Base-by-base conservation (phyloP, 23 red algal species). In the Porphyridium purpureum region DNA sequence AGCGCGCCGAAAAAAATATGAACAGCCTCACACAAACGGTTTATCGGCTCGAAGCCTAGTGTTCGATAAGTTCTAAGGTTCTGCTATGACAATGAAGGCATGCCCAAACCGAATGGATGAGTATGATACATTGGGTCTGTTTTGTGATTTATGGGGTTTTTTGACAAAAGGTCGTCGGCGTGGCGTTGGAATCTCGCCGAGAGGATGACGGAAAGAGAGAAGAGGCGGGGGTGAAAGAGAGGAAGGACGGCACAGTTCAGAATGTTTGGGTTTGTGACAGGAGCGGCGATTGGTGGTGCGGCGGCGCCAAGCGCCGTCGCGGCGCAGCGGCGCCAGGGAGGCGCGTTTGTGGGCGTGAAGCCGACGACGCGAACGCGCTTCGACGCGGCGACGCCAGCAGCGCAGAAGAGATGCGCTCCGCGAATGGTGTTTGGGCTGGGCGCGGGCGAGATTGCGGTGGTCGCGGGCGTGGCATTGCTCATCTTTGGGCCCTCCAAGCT, bases 401-500 rank as follows among this genome's bases (percentile, higher is more conserved):
- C 38, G 38, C 17, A 11, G 11, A 17, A 17, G 11, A 44, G 17
- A 11, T 11, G 38, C 17, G 38, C 38, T 17, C 38, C 11, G 38
- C 38, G 17, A 11, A 17, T 11, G 84, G 32, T 93, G 1, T 93
- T 93, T 36, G 84, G 84, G 5, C 67, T 93, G n/a, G 84, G 84
- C 19, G 42, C 69, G 29, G 73, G 73, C 11, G 84, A 93, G 70
- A 35, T 93, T 30, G 67, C 64, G 22, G 84, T 93, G 21, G 74
- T 93, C 64, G 84, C 58, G 27, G 74, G 68, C 27, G 73, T 93
- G 2, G 75, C 69, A 28, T 59, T 77, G 9, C 67, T 93, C 28
- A 80, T 93, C 5, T 93, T 93, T 38, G 84, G 84, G 21, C 84
- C 84, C 33, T 74, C 44, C 24, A 93, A 93, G 57, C 68, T 93